These are phyloP conservation scores for Colletotrichum sp. DNA, from an alignment of 2,329 filamentous ascomycete genomes.

Conservation along the genomic window DNA sequence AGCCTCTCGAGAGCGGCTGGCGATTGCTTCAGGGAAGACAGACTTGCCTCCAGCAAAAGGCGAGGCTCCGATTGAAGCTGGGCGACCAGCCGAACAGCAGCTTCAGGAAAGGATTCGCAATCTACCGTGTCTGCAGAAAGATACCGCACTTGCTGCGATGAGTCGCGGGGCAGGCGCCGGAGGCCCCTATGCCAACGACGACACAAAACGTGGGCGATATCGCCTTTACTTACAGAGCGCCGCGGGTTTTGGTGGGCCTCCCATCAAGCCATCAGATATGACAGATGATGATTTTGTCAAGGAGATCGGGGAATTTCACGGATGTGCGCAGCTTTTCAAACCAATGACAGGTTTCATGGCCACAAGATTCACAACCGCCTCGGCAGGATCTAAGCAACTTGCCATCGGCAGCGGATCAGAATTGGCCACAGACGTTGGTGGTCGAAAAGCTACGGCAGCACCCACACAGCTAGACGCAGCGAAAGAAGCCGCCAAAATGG, in stretches of 20 bases:
- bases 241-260: conserved; percentile 64
- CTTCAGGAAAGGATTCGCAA: conserved; percentile 61
- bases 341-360: conserved; percentile 94
- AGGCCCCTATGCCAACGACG: conserved; percentile 83
- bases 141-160: conserved; percentile 71
- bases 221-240: conserved; percentile 79
- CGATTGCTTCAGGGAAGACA: conserved; percentile 72
- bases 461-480: conserved; percentile 75
- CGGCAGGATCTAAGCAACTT: conserved; percentile 42
- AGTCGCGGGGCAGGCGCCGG: conserved; percentile 68
- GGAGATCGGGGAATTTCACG: conserved; percentile 78
- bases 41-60: conserved; percentile 80
- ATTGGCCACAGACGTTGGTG: conserved; percentile 20
- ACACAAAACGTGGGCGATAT: conserved; percentile 80
- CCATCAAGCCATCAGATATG: conserved; percentile 45
- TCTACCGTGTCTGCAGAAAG: conserved; percentile 68
- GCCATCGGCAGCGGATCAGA: conserved; percentile 7
- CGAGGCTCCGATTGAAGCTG: conserved; percentile 71
- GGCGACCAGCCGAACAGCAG: conserved; percentile 66
- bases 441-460: conserved; percentile 49
- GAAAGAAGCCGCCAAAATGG: conserved; percentile 83
- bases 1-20: conserved; percentile 77
- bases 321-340: conserved; percentile 76
- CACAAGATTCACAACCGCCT: conserved; percentile 82
- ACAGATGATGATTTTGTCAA: conserved; percentile 76